These are phyloP conservation scores for Fremontodendron californicum DNA, from an alignment of 345 rosid species.

Conservation along the genomic window DNA sequence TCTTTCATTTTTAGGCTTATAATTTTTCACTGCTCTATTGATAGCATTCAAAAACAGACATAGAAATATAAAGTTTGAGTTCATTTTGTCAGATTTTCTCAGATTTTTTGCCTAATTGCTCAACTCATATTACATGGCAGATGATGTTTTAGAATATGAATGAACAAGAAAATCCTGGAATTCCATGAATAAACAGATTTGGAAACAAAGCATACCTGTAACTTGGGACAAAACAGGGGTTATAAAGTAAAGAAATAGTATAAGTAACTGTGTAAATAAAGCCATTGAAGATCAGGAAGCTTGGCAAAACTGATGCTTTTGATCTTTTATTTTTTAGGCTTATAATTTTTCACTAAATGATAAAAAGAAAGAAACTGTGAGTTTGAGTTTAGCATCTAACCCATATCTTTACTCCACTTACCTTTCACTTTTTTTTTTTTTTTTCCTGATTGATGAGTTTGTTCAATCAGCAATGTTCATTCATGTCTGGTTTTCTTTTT, in stretches of 20 bases:
- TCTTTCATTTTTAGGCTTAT: neutral
- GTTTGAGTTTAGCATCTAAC: slow-evolving; percentile 21
- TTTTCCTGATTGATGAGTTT: slow-evolving; percentile 22
- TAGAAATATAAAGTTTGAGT: too few relatives aligned
- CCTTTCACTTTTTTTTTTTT: neutral
- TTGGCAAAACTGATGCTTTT: slow-evolving; percentile 14
- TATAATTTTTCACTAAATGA: slow-evolving; percentile 8
- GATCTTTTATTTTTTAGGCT: neutral
- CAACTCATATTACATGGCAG: too few relatives aligned
- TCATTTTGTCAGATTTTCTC: too few relatives aligned
- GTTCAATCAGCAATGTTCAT: slow-evolving; percentile 29
- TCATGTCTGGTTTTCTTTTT: neutral
- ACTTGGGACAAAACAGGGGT: slow-evolving; percentile 48
- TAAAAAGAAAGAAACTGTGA: slow-evolving; percentile 12
- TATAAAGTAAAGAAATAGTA: slow-evolving; percentile 32
- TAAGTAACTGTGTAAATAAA: slow-evolving; percentile 32
- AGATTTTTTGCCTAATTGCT: too few relatives aligned
- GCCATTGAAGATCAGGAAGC: slow-evolving; percentile 50
- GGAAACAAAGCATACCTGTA: slow-evolving; percentile 42
- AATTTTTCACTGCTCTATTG: slow-evolving; percentile 7
- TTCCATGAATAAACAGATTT: slow-evolving; percentile 16
- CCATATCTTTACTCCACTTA: slow-evolving; percentile 11
- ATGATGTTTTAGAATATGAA: too few relatives aligned
- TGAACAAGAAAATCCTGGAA: too few relatives aligned
- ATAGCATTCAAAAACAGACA: too few relatives aligned